Conservation (phyloP, 2,329 filamentous ascomycete genomes). For the Pseudogymnoascus verrucosus region DNA sequence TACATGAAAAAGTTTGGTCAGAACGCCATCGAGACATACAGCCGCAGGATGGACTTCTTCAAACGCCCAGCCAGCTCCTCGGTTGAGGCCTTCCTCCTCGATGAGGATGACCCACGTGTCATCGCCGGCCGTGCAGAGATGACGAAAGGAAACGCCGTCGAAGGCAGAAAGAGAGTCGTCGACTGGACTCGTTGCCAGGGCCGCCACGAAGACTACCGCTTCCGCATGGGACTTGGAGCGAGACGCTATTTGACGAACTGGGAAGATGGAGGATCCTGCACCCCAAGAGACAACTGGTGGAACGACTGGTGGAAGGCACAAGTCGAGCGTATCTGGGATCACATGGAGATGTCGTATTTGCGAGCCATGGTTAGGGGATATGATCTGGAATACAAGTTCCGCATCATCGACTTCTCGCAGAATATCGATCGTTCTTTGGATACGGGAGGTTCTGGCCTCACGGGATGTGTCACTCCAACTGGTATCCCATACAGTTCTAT, state of each 20-base stretch:
- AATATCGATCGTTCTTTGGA: constrained; percentile 57
- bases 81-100: constrained; percentile 52
- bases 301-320: constrained; percentile 41
- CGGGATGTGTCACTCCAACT: constrained; percentile 59
- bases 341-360: constrained; percentile 55
- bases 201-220: constrained; percentile 50
- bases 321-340: constrained; percentile 55
- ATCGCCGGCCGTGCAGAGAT: constrained; percentile 42
- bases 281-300: constrained; percentile 48
- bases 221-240: constrained; percentile 41
- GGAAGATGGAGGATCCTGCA: constrained; percentile 44
- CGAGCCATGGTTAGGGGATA: constrained; percentile 39
- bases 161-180: constrained; percentile 28
- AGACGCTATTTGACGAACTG: constrained; percentile 52
- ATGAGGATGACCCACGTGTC: constrained; percentile 44
- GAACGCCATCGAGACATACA: not conserved
- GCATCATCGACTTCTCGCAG: constrained; percentile 59
- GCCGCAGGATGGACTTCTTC: constrained; percentile 12
- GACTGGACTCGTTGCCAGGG: constrained; percentile 51
- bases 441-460: constrained; percentile 43
- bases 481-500: constrained; percentile 55
- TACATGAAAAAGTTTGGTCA: constrained; percentile 5
- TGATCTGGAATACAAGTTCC: constrained; percentile 51
- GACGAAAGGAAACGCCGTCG: constrained; percentile 23
- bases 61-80: constrained; percentile 53